phyloP scores from a whole-genome alignment of 805 yeast genomes.

The Ogataea sp. region DNA sequence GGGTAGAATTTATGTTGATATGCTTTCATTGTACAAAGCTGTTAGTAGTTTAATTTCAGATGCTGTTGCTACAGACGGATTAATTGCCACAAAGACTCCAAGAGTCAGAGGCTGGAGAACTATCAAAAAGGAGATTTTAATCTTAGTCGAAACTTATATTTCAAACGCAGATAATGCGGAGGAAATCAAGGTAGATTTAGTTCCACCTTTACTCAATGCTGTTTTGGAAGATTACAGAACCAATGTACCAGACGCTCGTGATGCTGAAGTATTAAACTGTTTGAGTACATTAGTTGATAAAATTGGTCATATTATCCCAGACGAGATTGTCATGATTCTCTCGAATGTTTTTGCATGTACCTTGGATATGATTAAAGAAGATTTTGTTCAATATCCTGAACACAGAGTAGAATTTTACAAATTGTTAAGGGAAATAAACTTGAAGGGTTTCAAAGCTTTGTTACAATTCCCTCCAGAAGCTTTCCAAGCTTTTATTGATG shows the following conservation, averaged over 20 bases:
- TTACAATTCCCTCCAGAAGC: slow-evolving; percentile 86
- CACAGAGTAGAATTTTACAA: slow-evolving; percentile 95
- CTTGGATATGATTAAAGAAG: slow-evolving; percentile 89
- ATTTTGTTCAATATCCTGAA: slow-evolving; percentile 94
- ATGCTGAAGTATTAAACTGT: slow-evolving; percentile 94
- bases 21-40: slow-evolving; percentile 83
- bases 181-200: slow-evolving; percentile 74
- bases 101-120: slow-evolving; percentile 93
- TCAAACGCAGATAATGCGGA: slow-evolving; percentile 80
- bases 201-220: slow-evolving; percentile 75
- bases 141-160: slow-evolving; percentile 81
- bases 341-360: slow-evolving; percentile 94
- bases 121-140: slow-evolving; percentile 87
- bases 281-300: slow-evolving; percentile 83
- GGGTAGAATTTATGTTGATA: slow-evolving; percentile 77
- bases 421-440: slow-evolving; percentile 77
- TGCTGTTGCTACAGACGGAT: slow-evolving; percentile 71
- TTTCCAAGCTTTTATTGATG: slow-evolving; percentile 83
- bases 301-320: slow-evolving; percentile 83
- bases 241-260: slow-evolving; percentile 94
- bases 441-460: slow-evolving; percentile 78
- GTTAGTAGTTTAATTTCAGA: slow-evolving; percentile 81
- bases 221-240: slow-evolving; percentile 83
- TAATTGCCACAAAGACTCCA: slow-evolving; percentile 90
- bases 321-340: slow-evolving; percentile 77